Percentiles rank a stretch among this genome's conserved stretches.
These are phyloP conservation scores for Pleurotus platypus DNA, from an alignment of 768 basidiomycete species.

Conservation along the genomic window DNA sequence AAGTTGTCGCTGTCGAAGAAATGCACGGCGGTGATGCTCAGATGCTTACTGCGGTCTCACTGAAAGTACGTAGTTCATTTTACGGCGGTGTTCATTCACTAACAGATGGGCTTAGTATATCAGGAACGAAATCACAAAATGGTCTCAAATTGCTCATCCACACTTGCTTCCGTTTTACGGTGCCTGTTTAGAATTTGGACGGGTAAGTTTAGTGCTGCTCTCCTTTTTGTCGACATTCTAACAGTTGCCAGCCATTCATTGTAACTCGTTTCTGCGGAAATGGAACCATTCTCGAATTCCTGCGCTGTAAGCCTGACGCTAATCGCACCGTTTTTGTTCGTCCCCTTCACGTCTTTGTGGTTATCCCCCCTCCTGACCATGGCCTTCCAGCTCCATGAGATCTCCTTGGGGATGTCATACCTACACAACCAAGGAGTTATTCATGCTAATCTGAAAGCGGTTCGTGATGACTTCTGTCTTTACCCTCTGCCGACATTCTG, in stretches of 20 bases:
- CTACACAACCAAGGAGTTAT: slow-evolving; percentile 22
- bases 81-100: neutral
- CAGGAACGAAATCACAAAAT: slow-evolving; percentile 26
- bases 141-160: slow-evolving; percentile 28
- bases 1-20: slow-evolving; percentile 7
- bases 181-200: slow-evolving; percentile 13
- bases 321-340: slow-evolving; percentile 14
- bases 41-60: neutral
- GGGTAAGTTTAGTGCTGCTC: neutral
- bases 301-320: slow-evolving; percentile 7
- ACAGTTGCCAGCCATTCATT: slow-evolving; percentile 6
- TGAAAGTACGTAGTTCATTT: neutral
- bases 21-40: neutral
- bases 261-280: slow-evolving; percentile 18
- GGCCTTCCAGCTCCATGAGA: slow-evolving; percentile 13
- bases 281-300: slow-evolving; percentile 14
- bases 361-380: neutral
- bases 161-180: slow-evolving; percentile 34
- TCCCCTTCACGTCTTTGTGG: neutral
- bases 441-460: slow-evolving; percentile 26
- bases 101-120: neutral
- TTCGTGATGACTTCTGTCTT: neutral
- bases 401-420: slow-evolving; percentile 19
- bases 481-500: neutral
- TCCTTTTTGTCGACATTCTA: neutral